Conservation (phyloP, 768 basidiomycete species). For the Brasilioporus rufonigricans region DNA sequence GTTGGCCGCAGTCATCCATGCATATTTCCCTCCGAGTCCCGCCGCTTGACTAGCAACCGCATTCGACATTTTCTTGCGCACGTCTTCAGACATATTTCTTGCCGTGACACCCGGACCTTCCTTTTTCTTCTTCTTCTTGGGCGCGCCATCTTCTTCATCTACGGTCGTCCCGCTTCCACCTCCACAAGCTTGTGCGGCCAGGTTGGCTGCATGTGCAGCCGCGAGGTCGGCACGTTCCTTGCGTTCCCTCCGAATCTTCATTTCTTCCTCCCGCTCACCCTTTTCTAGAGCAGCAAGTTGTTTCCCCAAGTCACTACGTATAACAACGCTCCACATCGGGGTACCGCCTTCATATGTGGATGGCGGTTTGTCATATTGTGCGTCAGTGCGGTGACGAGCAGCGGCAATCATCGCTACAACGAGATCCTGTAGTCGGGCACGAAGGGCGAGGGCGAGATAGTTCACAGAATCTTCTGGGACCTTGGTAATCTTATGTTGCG, state of each 20-base stretch:
- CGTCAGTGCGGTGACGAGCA: slow-evolving; percentile 64
- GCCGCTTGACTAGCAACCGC: slow-evolving; percentile 86
- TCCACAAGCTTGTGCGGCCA: slow-evolving; percentile 55
- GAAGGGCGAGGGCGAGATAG: slow-evolving; percentile 78
- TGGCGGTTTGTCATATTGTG: slow-evolving; percentile 65
- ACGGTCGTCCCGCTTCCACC: slow-evolving; percentile 25
- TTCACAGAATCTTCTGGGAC: slow-evolving; percentile 71
- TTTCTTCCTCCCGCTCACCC: slow-evolving; percentile 82
- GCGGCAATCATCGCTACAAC: slow-evolving; percentile 67
- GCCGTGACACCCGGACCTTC: slow-evolving; percentile 84
- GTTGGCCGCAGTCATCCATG: slow-evolving; percentile 81
- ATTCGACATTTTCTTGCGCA: slow-evolving; percentile 89
- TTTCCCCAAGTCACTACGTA: slow-evolving; percentile 78
- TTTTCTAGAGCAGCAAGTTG: slow-evolving; percentile 74
- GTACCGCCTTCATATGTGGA: slow-evolving; percentile 62
- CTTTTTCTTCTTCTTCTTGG: slow-evolving; percentile 80
- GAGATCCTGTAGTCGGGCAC: slow-evolving; percentile 69
- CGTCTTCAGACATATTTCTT: slow-evolving; percentile 88
- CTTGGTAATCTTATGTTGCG: slow-evolving; percentile 64
- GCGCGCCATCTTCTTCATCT: slow-evolving; percentile 53
- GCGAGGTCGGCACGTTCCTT: slow-evolving; percentile 75
- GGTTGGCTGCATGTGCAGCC: slow-evolving; percentile 64
- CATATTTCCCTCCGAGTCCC: slow-evolving; percentile 78
- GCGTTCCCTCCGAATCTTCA: slow-evolving; percentile 66
- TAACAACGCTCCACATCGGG: slow-evolving; percentile 81